These are phyloP conservation scores for Penicillium concentricum DNA, from an alignment of 2,329 filamentous ascomycete species.

Conservation along the genomic window DNA sequence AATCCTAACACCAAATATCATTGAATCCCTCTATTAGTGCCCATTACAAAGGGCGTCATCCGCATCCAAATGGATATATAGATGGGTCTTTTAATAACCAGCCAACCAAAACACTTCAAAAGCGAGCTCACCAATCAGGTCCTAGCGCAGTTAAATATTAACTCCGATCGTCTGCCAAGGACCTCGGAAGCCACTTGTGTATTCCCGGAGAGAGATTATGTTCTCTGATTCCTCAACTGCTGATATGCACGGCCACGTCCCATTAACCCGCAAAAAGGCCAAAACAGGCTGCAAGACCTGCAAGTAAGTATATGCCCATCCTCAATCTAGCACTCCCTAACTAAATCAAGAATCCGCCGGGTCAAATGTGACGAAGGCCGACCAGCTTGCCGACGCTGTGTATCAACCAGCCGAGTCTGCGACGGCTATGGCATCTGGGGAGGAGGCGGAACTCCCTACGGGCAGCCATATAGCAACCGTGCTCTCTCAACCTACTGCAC, in stretches of 20 bases:
- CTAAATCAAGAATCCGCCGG: conserved; percentile 22
- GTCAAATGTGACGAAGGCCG: conserved; percentile 41
- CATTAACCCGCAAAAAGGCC: conserved; percentile 7
- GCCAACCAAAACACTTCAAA: conserved; percentile 6
- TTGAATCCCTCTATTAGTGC: neutral
- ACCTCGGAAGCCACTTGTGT: neutral
- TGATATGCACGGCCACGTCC: conserved; percentile 34
- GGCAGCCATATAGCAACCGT: conserved; percentile 17
- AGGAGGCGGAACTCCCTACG: conserved; percentile 32
- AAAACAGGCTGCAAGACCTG: conserved; percentile 35
- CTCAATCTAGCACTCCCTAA: neutral
- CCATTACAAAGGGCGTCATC: neutral
- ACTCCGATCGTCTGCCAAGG: neutral
- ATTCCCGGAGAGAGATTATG: neutral
- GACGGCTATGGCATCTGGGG: conserved; percentile 47
- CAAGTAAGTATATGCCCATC: conserved; percentile 24
- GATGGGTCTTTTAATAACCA: neutral
- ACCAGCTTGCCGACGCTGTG: conserved; percentile 38
- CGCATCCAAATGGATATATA: neutral
- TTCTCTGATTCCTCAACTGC: neutral
- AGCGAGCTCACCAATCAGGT: conserved; percentile 12
- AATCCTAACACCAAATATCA: neutral
- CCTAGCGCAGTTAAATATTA: neutral
- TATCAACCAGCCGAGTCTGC: conserved; percentile 37
- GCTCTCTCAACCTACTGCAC: conserved; percentile 16